Percentiles rank a stretch among this genome's conserved stretches.
Conservation (phyloP, 1,284 basidiomycete species). For the Cryptococcus sp. region DNA sequence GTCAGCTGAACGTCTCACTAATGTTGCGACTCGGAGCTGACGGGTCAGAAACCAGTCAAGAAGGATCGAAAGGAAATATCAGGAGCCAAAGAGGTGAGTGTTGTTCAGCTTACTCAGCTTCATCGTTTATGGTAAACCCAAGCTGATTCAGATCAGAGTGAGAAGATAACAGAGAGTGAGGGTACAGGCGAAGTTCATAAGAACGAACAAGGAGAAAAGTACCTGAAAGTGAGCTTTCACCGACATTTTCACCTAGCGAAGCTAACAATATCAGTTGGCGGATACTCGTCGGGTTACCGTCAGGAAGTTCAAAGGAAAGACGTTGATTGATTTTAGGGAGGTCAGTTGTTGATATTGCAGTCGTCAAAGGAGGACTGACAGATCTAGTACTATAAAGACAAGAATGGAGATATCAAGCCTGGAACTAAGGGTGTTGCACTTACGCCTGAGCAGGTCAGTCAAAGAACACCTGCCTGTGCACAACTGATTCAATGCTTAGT, state of each 20-base stretch:
- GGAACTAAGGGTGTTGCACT: conserved; percentile 77
- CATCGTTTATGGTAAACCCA: not conserved
- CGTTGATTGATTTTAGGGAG: conserved; percentile 71
- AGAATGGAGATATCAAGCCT: conserved; percentile 62
- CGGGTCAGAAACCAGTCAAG: not conserved
- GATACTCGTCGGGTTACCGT: conserved; percentile 63
- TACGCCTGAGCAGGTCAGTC: conserved; percentile 61
- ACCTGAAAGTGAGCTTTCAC: conserved; percentile 5
- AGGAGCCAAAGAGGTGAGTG: not conserved
- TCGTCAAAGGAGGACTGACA: not conserved
- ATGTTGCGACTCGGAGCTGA: not conserved
- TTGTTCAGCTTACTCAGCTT: not conserved
- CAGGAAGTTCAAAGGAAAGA: conserved; percentile 62
- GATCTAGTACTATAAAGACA: conserved; percentile 56
- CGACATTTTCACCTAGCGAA: not conserved
- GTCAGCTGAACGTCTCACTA: not conserved
- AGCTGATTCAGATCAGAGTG: not conserved
- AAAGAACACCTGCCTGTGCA: not conserved
- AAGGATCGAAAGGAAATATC: not conserved
- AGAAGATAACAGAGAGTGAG: not conserved
- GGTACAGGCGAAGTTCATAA: conserved; percentile 2
- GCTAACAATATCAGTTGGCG: conserved; percentile 4
- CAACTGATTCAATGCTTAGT: not conserved
- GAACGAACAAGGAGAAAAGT: conserved; percentile 4
- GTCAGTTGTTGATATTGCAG: conserved; percentile 15